Evolutionary conservation across 352 stramenopile species (phyloP).

Genomic region (Phytophthora ohioensis): DNA sequence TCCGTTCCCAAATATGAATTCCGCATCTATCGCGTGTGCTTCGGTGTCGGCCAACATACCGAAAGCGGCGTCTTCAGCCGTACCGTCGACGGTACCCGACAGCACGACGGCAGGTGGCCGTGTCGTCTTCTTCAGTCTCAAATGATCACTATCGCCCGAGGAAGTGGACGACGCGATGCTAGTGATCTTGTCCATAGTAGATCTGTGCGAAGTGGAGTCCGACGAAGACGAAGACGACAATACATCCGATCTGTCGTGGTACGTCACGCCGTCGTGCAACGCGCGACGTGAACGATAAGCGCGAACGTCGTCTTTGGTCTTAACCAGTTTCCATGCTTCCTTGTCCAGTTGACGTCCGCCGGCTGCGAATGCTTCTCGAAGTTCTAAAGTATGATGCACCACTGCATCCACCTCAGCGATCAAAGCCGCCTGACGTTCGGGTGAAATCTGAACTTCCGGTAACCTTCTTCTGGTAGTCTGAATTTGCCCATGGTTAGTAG

Average conservation of each 20-base stretch:
- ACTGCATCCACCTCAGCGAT: conserved; percentile 35
- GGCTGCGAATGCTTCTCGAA: conserved; percentile 35
- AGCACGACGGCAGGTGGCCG: conserved; percentile 33
- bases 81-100: conserved; percentile 33
- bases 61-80: conserved; percentile 45
- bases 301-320: conserved; percentile 39
- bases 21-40: conserved; percentile 35
- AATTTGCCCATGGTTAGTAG: conserved; percentile 39
- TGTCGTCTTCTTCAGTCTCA: conserved; percentile 29
- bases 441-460: conserved; percentile 24
- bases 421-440: conserved; percentile 25
- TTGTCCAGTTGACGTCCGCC: conserved; percentile 35
- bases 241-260: conserved; percentile 11
- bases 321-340: conserved; percentile 47
- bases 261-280: conserved; percentile 13
- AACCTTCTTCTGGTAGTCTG: conserved; percentile 34
- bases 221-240: conserved; percentile 34
- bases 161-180: conserved; percentile 30
- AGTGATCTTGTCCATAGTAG: conserved; percentile 36
- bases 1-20: conserved; percentile 45
- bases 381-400: conserved; percentile 39
- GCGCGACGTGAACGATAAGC: conserved; percentile 39
- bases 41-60: conserved; percentile 48
- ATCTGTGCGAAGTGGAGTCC: conserved; percentile 16
- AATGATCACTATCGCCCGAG: conserved; percentile 27